Base-by-base conservation (phyloP, 305 asterid genomes). In the Lippia alba region DNA sequence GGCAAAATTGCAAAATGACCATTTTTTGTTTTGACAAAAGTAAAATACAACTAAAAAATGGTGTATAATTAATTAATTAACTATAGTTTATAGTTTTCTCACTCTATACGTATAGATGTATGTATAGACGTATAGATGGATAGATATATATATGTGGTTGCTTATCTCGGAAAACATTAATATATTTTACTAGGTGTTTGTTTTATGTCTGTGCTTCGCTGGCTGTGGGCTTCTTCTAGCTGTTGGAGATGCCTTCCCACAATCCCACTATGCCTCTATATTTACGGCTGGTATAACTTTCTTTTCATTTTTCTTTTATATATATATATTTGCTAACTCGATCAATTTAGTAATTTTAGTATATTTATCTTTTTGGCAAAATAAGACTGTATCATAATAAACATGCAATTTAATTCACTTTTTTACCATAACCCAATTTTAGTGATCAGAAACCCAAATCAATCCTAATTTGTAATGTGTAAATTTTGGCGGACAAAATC, bases 181-280 rank as follows among this genome's bases (percentile, higher is more conserved):
- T 51, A 66, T 64, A 62, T 49, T 79, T 82, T 69, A 77, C 79
- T 76, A 67, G 81, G 59, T 20, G 65, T 65, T 60, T 73, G 79
- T 81, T 76, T 83, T 78, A 68, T 84, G 83, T 79, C 55, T 72
- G 48, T 76, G 86, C 89, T 80, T 84, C 78, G 91, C 89, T 86
- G 92, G 84, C 80, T 72, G 63, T 76, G 83, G 85, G 79, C 73
- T 73, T 76, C 63, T 76, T 44, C 56, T 83, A 73, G 82, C 91
- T 83, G 86, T 81, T 24, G 61, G 61, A 82, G 92, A 82, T 84
- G 86, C 94, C 78, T 80, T 81, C 76, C 85, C 91, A 83, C 83
- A 71, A 73, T 81, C 76, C 85, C 91, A 83, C 83, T 73, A 73
- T 69, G 78, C 74, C 72, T 74, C 79, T 67, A 57, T 30, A 76